phyloP scores from a whole-genome alignment of 805 yeast species.

The Phaffomyces antillensis region DNA sequence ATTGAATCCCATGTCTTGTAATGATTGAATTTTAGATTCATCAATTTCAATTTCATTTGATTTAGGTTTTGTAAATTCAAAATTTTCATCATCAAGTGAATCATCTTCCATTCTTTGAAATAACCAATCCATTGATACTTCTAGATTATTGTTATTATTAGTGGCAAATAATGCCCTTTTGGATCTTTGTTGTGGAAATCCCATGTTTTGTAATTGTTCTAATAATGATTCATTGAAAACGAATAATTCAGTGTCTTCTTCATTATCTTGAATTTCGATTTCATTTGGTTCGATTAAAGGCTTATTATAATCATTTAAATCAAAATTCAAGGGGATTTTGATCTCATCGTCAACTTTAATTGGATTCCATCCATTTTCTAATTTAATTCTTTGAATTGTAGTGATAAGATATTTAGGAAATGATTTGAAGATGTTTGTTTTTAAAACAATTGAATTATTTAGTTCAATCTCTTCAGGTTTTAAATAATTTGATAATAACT shows the following conservation, averaged over 20 bases:
- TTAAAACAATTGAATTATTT: slow-evolving; percentile 10
- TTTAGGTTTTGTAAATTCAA: slow-evolving; percentile 8
- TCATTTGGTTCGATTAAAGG: slow-evolving; percentile 33
- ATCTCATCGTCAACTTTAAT: slow-evolving; percentile 73
- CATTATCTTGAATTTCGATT: slow-evolving; percentile 22
- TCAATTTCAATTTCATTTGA: slow-evolving; percentile 15
- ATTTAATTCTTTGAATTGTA: slow-evolving; percentile 70
- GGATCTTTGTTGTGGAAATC: slow-evolving; percentile 68
- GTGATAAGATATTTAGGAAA: slow-evolving; percentile 68
- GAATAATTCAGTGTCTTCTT: slow-evolving; percentile 31
- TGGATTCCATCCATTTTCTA: slow-evolving; percentile 82
- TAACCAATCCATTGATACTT: slow-evolving; percentile 85
- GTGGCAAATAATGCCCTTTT: slow-evolving; percentile 65
- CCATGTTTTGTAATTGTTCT: slow-evolving; percentile 64
- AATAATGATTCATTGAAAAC: slow-evolving; percentile 50
- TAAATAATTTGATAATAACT: slow-evolving; percentile 45
- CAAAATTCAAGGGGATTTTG: slow-evolving; percentile 37
- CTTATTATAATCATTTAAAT: slow-evolving; percentile 38
- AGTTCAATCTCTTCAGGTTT: slow-evolving; percentile 48
- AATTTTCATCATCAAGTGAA: slow-evolving; percentile 50
- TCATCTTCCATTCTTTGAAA: slow-evolving; percentile 84
- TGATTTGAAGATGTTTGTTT: slow-evolving; percentile 41
- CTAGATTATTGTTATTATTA: slow-evolving; percentile 50
- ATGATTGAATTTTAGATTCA: slow-evolving; percentile 36
- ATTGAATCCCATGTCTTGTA: slow-evolving; percentile 75